Evolutionary conservation across 2,329 filamentous ascomycete species (phyloP), one percentile per base, ranked within the genome.

Genomic region (Elsinoe perseae): DNA sequence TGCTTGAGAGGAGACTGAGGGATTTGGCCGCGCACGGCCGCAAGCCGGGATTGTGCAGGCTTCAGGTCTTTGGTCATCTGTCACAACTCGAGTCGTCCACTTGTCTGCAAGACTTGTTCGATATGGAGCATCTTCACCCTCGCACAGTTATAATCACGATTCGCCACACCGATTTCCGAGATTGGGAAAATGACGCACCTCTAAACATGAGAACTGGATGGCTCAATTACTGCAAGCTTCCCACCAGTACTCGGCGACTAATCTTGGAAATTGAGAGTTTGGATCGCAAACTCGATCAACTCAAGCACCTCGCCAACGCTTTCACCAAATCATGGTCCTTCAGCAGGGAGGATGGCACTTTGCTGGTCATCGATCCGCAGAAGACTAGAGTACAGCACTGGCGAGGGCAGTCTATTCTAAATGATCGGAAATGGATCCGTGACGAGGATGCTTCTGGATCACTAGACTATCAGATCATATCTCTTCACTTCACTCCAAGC

Each of bases 191-290:
- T 12, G 63, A 69, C 20, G 53, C 58, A 4, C 56, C 62, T 0
- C 62, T 69, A 4, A 50, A 52, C 3, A 64, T 72, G 1, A 34
- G 61, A 7, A 58, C 61, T 9, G 16, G 7, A 2, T 69, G 66
- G 66, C 57, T 68, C 28, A 18, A 23, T 16, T 20, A 46, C 10
- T 52, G 57, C 56, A 54, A 21, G 30, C 50, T 58, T 10, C 57
- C 46, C 14, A 21, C 50, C 18, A 53, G 60, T 38, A 18, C 58
- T 7, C 57, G 65, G 8, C 69, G 73, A 44, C 61, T 81, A 1
- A 62, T 64, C 23, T 66, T 79, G 4, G 75, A 79, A 38, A 64
- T 79, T 14, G 79, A 81, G 64, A 75, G 73, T 2, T 56, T 79
- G 5, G 68, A 73, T 52, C 66, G 74, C 10, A 77, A 77, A 58